Evolutionary conservation across 2,329 filamentous ascomycete genomes (phyloP), one percentile per base, ranked within the genome.

Genomic region (Pseudopithomyces maydicus): DNA sequence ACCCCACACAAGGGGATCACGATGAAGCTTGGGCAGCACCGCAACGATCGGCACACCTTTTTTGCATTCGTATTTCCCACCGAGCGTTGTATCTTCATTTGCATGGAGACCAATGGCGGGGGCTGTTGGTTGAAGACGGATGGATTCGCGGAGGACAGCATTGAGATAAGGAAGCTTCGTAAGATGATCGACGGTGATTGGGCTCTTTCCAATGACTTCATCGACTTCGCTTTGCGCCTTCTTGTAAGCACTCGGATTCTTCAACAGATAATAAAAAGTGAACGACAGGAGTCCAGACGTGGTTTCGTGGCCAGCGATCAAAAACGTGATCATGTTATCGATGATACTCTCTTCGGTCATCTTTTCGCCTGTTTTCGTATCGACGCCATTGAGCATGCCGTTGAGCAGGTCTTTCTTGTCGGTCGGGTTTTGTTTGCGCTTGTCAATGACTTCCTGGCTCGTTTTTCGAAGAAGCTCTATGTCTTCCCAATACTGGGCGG

Each of bases 311-410:
- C 69, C 65, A 77, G 74, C 85, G 50, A 87, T 86, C 39, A 89
- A 82, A 78, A 90, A 89, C 2, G 84, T 83, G 52, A 90, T 84
- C 62, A 91, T 86, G 70, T 91, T 88, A 71, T 90, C 86, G 46
- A 88, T 81, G 47, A 90, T 82, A 57, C 85, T 84, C 10, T 83
- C 82, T 4, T 89, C 83, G 4, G 76, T 81, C 61, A 91, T 78
- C 2, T 74, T 75, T 56, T 81, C 78, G 26, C 85, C 85, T 0
- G 87, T 89, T 66, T 88, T 81, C 0, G 85, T 83, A 61, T 91
- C 88, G 39, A 79, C 81, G 12, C 78, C 81, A 53, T 82, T 80
- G 56, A 90, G 70, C 69, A 91, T 78, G 2, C 83, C 81, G 49
- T 86, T 79, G 8, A 90, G 79, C 23, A 90, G 63, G 64, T 90